These are phyloP conservation scores for Penicillium ochrochloron DNA, from an alignment of 495 filamentous ascomycete species.

Conservation along the genomic window DNA sequence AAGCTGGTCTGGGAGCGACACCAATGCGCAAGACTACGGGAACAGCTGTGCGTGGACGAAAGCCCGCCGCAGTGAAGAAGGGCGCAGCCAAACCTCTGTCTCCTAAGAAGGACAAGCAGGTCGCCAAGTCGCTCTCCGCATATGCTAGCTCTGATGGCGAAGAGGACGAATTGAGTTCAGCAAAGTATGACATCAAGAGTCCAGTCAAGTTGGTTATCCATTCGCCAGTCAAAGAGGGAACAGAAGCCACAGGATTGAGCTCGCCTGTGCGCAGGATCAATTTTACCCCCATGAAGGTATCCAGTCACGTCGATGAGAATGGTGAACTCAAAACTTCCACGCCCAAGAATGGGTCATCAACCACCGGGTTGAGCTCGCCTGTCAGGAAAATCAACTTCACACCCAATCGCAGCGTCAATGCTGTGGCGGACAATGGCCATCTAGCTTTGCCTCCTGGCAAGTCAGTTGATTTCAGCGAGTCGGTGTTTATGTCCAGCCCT, in stretches of 20 bases:
- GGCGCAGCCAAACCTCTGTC: conserved; percentile 50
- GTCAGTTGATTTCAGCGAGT: conserved; percentile 42
- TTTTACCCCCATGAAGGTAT: conserved; percentile 38
- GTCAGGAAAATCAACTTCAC: conserved; percentile 43
- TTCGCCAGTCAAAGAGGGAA: conserved; percentile 45
- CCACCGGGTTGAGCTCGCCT: conserved; percentile 32
- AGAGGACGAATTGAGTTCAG: conserved; percentile 54
- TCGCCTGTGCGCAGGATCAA: conserved; percentile 51
- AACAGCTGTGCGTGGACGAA: conserved; percentile 40
- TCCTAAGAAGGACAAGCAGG: conserved; percentile 59
- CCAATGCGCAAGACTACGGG: conserved; percentile 51
- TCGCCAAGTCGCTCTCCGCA: conserved; percentile 50
- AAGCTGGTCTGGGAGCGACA: conserved; percentile 50
- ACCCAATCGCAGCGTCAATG: conserved; percentile 28
- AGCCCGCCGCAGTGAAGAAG: conserved; percentile 42
- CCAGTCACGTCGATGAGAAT: conserved; percentile 43
- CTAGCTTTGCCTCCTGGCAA: conserved; percentile 34
- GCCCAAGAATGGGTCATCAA: conserved; percentile 32
- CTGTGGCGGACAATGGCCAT: conserved; percentile 29
- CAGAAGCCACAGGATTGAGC: conserved; percentile 34
- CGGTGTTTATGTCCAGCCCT: conserved; percentile 52
- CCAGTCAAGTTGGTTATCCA: conserved; percentile 38
- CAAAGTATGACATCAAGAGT: conserved; percentile 45
- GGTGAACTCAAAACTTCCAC: conserved; percentile 37
- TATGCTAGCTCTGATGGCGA: conserved; percentile 51